Percentiles rank a stretch among this genome's conserved stretches.
These are phyloP conservation scores for Rhizomucor miehei DNA, from an alignment of 371 early-diverging fungal species.

Conservation along the genomic window DNA sequence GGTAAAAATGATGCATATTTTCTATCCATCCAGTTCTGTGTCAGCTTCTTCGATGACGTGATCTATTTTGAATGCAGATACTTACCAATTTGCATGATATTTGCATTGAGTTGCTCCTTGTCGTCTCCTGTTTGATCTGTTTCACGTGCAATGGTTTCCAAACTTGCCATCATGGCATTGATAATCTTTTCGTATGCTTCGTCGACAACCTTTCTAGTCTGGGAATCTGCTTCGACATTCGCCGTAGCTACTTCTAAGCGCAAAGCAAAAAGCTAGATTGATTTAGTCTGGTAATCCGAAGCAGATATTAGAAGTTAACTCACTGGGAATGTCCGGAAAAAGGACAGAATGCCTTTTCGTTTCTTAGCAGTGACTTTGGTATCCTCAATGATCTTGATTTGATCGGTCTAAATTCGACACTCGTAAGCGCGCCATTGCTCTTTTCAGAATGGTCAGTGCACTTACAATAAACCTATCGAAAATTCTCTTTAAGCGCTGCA, in stretches of 20 bases:
- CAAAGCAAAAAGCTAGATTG: slow-evolving; percentile 64
- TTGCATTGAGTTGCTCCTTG: slow-evolving; percentile 89
- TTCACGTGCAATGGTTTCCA: slow-evolving; percentile 83
- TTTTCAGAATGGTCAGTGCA: background rate
- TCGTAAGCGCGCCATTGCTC: too few species aligned
- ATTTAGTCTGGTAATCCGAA: background rate
- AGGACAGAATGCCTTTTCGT: slow-evolving; percentile 83
- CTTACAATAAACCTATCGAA: slow-evolving; percentile 81
- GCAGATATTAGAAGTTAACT: background rate
- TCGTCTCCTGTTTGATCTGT: slow-evolving; percentile 78
- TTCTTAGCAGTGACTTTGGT: slow-evolving; percentile 86
- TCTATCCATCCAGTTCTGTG: slow-evolving; percentile 44
- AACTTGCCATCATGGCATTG: slow-evolving; percentile 82
- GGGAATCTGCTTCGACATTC: slow-evolving; percentile 52
- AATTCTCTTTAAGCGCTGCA: slow-evolving; percentile 60
- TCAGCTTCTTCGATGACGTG: background rate
- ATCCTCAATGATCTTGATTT: slow-evolving; percentile 88
- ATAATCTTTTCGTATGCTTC: slow-evolving; percentile 82
- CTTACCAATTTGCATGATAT: slow-evolving; percentile 81
- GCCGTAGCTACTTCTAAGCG: slow-evolving; percentile 63
- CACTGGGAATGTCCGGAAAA: slow-evolving; percentile 87
- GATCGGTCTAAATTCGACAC: slow-evolving; percentile 61
- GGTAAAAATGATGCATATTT: slow-evolving; percentile 90
- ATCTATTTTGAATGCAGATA: background rate
- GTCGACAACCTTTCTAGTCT: slow-evolving; percentile 72